phyloP scores from a whole-genome alignment of 257 asterid genomes.

The Apocynum venetum region DNA sequence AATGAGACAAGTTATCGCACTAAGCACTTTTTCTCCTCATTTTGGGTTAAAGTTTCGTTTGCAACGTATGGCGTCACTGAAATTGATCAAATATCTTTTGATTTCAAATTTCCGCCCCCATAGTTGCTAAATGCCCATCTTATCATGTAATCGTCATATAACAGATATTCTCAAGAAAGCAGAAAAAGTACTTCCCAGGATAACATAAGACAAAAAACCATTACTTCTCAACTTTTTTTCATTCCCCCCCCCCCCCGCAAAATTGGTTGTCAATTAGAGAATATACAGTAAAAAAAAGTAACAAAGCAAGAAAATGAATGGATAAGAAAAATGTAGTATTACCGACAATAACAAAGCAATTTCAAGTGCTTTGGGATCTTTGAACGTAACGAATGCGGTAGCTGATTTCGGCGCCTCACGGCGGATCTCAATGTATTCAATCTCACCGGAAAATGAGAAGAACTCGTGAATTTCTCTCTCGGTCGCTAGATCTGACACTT shows the following conservation, averaged over 20 bases:
- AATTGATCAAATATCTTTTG: not conserved
- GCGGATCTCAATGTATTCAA: conserved; percentile 76
- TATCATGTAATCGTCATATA: not conserved
- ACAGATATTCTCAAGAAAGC: not conserved
- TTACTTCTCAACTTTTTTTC: not conserved
- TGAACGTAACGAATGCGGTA: conserved; percentile 84
- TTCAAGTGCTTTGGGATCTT: conserved; percentile 86
- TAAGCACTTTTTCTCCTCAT: not conserved
- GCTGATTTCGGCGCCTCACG: conserved; percentile 57
- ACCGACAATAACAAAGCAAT: conserved; percentile 90
- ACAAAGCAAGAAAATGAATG: not conserved
- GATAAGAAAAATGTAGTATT: conserved; percentile 11
- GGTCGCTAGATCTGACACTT: conserved; percentile 79
- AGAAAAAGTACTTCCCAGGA: not conserved
- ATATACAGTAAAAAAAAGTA: not conserved
- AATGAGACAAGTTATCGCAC: not conserved
- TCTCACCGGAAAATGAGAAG: conserved; percentile 93
- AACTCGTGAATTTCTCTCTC: conserved; percentile 95
- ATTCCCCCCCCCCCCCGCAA: not conserved
- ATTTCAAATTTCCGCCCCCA: not conserved
- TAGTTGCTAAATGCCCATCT: not conserved
- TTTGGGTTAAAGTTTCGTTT: not conserved
- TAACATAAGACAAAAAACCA: not conserved
- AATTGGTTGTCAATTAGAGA: not conserved
- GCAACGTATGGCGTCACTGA: not conserved